Evolutionary conservation across 805 yeast species (phyloP), one percentile per base, ranked within the genome.

Genomic region (Lipomyces yamanashiensis): DNA sequence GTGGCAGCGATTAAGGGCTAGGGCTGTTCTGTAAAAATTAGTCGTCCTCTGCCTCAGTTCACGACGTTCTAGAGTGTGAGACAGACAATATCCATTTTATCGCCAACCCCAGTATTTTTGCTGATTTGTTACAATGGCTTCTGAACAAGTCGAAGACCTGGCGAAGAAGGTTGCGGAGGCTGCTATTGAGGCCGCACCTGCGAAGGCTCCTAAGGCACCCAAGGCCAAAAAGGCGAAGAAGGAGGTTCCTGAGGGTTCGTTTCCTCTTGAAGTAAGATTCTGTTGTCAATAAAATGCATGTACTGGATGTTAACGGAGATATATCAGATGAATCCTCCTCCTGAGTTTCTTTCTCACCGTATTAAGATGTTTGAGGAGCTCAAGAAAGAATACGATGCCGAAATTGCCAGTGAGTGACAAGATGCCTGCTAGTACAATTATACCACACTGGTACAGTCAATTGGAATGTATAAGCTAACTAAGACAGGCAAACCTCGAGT

Each of bases 341-440:
- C 97, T n/a, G 86, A 78, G 67, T 95, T 88, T 75, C 83, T 95
- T 72, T 91, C 87, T 45, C 84, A 87, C 67, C 88, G 99, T 78
- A 81, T 88, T 74, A 78, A 83, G 72, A 75, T 92, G 67, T 95
- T 92, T 74, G 96, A 91, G 63, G 83, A 87, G 75, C 82, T 95
- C 70, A 88, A 89, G 80, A 85, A 85, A 61, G 84, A 87, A 78
- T 85, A 88, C 75, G 92, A 90, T 72, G 92, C 84, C 5, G 85
- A 84, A 67, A 78, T 87, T 57, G 89, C 92, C 21, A 76, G 84
- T 28, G 82, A 33, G 23, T 39, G 10, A 36, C 54, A n/a, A 1
- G 47, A 43, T n/a, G 9, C 17, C 10, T 2, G 9, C 17, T 7
- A 15, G 19, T 17, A 43, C 9, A 8, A 43, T 8, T 34, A 23